A percentile compares a stretch with the other conserved stretches of the same genome.
phyloP scores from a whole-genome alignment of 768 basidiomycete genomes.

The Phlebiopsis gigantea region DNA sequence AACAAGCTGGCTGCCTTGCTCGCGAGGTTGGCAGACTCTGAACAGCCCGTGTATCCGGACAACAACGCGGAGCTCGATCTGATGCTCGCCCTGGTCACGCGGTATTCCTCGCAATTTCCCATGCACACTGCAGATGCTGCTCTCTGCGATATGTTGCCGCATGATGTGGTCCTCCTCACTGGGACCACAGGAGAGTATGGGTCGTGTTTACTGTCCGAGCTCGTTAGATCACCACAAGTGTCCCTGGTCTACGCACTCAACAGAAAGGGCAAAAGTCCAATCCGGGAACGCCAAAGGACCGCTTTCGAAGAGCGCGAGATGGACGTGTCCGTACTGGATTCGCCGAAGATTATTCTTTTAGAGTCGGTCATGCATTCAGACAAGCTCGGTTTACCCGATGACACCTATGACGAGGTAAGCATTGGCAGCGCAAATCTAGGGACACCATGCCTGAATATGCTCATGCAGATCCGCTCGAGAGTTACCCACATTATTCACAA shows the following conservation, averaged over 20 bases:
- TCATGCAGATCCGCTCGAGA: slow-evolving; percentile 21
- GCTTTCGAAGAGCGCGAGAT: slow-evolving; percentile 27
- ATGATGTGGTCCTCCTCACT: slow-evolving; percentile 26
- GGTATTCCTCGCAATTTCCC: slow-evolving; percentile 17
- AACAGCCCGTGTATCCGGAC: neutral
- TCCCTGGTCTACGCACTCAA: slow-evolving; percentile 23
- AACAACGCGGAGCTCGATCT: neutral
- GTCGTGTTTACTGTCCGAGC: slow-evolving; percentile 19
- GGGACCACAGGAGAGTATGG: slow-evolving; percentile 31
- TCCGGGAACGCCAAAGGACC: slow-evolving; percentile 15
- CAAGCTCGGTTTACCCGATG: slow-evolving; percentile 24
- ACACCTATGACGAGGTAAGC: slow-evolving; percentile 25
- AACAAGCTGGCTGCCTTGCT: neutral
- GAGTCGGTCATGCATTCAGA: slow-evolving; percentile 23
- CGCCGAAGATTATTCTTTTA: slow-evolving; percentile 29
- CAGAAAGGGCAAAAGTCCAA: slow-evolving; percentile 11
- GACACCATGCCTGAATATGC: neutral
- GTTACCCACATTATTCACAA: slow-evolving; percentile 37
- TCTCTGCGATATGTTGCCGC: neutral
- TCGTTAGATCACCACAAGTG: slow-evolving; percentile 17
- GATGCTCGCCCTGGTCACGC: slow-evolving; percentile 5
- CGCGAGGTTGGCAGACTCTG: neutral
- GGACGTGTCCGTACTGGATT: slow-evolving; percentile 22
- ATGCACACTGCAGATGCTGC: slow-evolving; percentile 25
- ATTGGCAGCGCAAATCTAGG: neutral